Evolutionary conservation across 1,284 basidiomycete species (phyloP).

Genomic region (Leccinum griseonigrum): DNA sequence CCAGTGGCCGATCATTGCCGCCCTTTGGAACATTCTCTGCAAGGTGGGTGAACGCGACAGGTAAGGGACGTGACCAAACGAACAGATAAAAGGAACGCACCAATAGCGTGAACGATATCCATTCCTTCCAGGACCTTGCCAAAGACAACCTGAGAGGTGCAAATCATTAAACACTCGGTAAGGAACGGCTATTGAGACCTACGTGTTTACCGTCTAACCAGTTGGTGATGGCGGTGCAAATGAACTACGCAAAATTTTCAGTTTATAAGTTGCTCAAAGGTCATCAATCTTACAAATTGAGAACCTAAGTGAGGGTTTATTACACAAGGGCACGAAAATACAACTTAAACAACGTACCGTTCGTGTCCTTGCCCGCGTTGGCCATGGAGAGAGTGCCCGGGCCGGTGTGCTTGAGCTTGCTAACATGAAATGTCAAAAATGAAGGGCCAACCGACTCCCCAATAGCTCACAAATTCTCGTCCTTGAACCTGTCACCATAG

Average conservation of each 20-base stretch:
- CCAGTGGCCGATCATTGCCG: constrained; percentile 63
- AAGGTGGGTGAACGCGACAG: constrained; percentile 17
- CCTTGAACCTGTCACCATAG: constrained; percentile 92
- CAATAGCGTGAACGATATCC: constrained; percentile 76
- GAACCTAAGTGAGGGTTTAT: constrained; percentile 49
- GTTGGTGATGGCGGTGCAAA: constrained; percentile 74
- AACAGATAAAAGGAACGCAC: constrained; percentile 38
- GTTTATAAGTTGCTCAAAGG: constrained; percentile 1
- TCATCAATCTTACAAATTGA: constrained; percentile 64
- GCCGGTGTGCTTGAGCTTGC: constrained; percentile 87
- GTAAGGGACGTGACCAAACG: background rate
- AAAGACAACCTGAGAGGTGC: constrained; percentile 73
- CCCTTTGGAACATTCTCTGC: constrained; percentile 73
- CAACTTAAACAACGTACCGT: constrained; percentile 47
- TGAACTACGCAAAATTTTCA: constrained; percentile 54
- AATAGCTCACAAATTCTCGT: constrained; percentile 86
- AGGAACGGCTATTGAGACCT: background rate
- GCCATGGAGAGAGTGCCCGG: constrained; percentile 92
- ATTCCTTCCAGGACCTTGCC: constrained; percentile 89
- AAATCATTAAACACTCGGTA: background rate
- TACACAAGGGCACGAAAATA: background rate
- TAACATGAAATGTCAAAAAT: constrained; percentile 26
- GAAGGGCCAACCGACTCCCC: background rate
- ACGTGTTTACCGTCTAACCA: constrained; percentile 79
- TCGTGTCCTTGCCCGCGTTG: constrained; percentile 86